phyloP scores from a whole-genome alignment of 805 yeast species.

The Lipomyces anomalus region DNA sequence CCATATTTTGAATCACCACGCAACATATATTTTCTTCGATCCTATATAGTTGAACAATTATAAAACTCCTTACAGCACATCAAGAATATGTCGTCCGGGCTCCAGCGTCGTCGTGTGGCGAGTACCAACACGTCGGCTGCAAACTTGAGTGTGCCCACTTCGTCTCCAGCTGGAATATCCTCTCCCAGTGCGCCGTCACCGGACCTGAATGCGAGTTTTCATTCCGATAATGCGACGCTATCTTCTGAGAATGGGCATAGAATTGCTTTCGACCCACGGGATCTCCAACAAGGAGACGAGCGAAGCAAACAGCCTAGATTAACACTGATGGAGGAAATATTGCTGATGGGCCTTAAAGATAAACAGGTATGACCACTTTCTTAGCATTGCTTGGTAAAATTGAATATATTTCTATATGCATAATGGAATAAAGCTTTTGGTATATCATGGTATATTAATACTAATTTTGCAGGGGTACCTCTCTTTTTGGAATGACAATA shows the following conservation, averaged over 20 bases:
- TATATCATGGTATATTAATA: no score
- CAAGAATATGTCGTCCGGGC: constrained; percentile 24
- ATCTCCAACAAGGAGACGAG: constrained; percentile 43
- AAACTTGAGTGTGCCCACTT: not conserved
- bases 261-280: constrained; percentile 78
- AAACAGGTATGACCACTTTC: constrained; percentile 62
- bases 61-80: no score
- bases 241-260: constrained; percentile 44
- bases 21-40: no score
- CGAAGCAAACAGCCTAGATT: constrained; percentile 58
- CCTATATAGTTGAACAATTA: no score
- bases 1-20: no score
- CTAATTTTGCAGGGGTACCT: constrained; percentile 60
- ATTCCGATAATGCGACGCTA: constrained; percentile 3
- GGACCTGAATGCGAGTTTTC: not conserved
- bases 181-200: constrained; percentile 7
- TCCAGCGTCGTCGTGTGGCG: constrained; percentile 24
- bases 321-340: constrained; percentile 94
- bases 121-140: constrained; percentile 4
- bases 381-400: no score
- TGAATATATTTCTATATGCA: no score
- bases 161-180: constrained; percentile 2
- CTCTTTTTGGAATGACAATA: constrained; percentile 97
- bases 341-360: constrained; percentile 88
- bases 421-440: no score